Evolutionary conservation across 306 rosid genomes (phyloP).

Genomic region (Acmispon strigosus): DNA sequence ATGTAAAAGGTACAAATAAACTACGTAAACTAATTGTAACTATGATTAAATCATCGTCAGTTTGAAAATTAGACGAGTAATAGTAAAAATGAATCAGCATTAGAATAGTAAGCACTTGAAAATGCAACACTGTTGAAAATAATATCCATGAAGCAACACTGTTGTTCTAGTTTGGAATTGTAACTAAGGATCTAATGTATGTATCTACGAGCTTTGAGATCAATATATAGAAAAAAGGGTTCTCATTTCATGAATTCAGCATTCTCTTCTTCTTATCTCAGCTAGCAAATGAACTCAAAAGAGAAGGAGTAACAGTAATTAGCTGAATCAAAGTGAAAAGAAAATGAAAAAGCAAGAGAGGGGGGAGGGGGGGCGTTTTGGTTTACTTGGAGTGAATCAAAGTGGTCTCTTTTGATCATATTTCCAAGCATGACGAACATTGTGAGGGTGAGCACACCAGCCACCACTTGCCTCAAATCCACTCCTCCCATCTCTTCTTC

Average conservation of each 20-base stretch:
- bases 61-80: neutral
- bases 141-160: too few relatives aligned
- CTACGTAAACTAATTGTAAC: neutral
- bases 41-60: neutral
- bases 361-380: too few relatives aligned
- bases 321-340: neutral
- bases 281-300: too few relatives aligned
- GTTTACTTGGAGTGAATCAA: constrained; percentile 53
- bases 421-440: constrained; percentile 90
- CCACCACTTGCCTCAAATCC: constrained; percentile 90
- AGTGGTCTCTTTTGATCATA: constrained; percentile 85
- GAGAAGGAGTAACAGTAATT: too few relatives aligned
- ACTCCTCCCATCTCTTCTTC: constrained; percentile 38
- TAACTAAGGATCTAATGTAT: too few relatives aligned
- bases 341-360: neutral
- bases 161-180: neutral
- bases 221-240: neutral
- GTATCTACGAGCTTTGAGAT: neutral
- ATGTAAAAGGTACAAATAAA: neutral
- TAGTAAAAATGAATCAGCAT: neutral
- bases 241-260: too few relatives aligned
- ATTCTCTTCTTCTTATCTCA: too few relatives aligned
- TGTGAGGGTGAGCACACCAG: constrained; percentile 61
- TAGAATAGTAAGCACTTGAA: neutral
- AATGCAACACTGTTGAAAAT: too few relatives aligned